phyloP scores from a whole-genome alignment of 164 flowering plant genomes.

The Vitis rotundifolia region DNA sequence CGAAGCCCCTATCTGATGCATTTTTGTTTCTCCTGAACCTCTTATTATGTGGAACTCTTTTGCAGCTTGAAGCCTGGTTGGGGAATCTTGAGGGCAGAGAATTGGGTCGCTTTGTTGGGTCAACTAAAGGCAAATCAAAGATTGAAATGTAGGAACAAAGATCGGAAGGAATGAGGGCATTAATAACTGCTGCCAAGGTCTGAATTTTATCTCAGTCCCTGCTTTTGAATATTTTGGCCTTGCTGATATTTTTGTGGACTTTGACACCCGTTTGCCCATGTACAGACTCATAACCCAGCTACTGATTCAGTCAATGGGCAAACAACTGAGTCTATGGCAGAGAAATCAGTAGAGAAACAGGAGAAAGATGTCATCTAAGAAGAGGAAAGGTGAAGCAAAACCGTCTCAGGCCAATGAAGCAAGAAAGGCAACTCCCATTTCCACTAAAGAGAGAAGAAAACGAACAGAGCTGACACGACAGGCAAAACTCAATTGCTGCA shows the following conservation, averaged over 20 bases:
- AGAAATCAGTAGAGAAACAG: conserved; percentile 7
- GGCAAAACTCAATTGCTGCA: too few species aligned
- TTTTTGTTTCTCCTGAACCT: neutral
- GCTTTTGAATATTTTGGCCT: neutral
- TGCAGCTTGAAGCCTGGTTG: conserved; percentile 79
- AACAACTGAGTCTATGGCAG: neutral
- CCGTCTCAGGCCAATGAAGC: conserved; percentile 15
- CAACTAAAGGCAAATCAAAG: conserved; percentile 92
- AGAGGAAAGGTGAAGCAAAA: conserved; percentile 15
- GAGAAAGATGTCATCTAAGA: conserved; percentile 14
- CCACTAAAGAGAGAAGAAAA: conserved; percentile 16
- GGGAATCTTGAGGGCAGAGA: conserved; percentile 87
- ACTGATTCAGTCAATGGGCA: conserved; percentile 58
- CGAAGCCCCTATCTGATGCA: neutral
- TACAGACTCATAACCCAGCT: conserved; percentile 75
- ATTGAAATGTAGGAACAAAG: conserved; percentile 82
- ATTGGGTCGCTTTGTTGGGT: conserved; percentile 74
- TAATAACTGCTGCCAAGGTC: conserved; percentile 89
- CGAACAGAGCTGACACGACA: conserved; percentile 10
- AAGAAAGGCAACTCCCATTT: conserved; percentile 11
- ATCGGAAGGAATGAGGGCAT: conserved; percentile 76
- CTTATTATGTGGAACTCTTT: neutral
- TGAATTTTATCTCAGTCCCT: neutral
- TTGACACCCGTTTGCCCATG: neutral
- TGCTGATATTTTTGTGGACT: neutral